Percentiles rank a stretch among this genome's conserved stretches.
Conservation (phyloP, 306 rosid genomes). For the Pterocarpus santalinus region DNA sequence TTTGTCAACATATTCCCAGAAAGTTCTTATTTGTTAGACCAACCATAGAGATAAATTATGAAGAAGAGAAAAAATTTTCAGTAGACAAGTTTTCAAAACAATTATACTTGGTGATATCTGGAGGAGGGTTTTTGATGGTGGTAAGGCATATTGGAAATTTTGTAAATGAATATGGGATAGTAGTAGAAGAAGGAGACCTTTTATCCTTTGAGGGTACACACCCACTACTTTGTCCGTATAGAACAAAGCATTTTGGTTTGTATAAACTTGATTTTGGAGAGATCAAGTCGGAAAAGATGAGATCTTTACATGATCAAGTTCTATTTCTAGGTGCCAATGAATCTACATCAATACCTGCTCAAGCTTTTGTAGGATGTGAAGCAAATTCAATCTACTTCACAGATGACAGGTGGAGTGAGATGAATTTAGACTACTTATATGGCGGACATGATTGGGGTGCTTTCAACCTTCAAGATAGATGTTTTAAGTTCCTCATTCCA, state of each 20-base stretch:
- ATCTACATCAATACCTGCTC: not conserved
- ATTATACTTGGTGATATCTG: slow-evolving; percentile 4
- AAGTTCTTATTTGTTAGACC: not conserved
- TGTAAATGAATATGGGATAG: slow-evolving; percentile 7
- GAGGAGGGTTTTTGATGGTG: not conserved
- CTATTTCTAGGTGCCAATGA: slow-evolving; percentile 33
- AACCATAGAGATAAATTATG: not conserved
- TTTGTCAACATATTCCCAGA: not conserved
- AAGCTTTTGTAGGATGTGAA: not conserved
- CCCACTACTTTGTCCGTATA: slow-evolving; percentile 34
- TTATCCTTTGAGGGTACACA: not conserved
- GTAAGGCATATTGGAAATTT: slow-evolving; percentile 33
- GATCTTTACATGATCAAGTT: slow-evolving; percentile 3
- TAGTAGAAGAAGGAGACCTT: not conserved
- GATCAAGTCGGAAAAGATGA: slow-evolving; percentile 2
- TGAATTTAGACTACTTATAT: not conserved
- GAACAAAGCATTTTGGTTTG: slow-evolving; percentile 30
- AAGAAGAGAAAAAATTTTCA: not conserved
- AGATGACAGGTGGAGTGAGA: slow-evolving; percentile 15
- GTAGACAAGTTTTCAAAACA: not conserved
- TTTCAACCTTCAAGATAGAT: not conserved
- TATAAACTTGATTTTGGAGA: not conserved
- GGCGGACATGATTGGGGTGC: slow-evolving; percentile 13
- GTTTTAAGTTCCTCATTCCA: not conserved
- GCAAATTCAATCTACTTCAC: slow-evolving; percentile 17